A percentile compares a stretch with the other conserved stretches of the same genome.
Evolutionary conservation across 371 early-diverging fungal genomes (phyloP).

Genomic region (Mucor ambiguus): DNA sequence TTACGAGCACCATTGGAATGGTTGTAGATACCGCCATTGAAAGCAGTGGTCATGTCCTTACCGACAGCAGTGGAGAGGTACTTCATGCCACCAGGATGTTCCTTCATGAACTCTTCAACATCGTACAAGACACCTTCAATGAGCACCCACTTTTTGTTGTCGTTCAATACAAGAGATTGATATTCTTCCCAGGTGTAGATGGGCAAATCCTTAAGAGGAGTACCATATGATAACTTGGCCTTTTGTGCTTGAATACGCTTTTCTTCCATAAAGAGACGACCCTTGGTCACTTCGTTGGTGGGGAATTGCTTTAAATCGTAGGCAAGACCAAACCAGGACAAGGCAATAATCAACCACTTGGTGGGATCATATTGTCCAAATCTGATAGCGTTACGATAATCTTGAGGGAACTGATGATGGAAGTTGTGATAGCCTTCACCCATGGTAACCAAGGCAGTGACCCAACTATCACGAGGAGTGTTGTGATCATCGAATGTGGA

Average conservation of each 20-base stretch:
- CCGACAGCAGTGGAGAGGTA: constrained; percentile 78
- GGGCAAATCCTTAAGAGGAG: constrained; percentile 72
- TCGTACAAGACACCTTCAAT: constrained; percentile 92
- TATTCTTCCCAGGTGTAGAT: constrained; percentile 78
- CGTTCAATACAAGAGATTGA: constrained; percentile 57
- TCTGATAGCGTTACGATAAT: constrained; percentile 93
- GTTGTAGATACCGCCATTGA: constrained; percentile 91
- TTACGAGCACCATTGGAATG: constrained; percentile 85
- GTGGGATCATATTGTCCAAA: constrained; percentile 95
- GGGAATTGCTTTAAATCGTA: constrained; percentile 90
- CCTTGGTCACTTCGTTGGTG: constrained; percentile 88
- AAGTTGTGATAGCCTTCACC: constrained; percentile 92
- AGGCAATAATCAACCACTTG: constrained; percentile 85
- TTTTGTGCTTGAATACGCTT: constrained; percentile 72
- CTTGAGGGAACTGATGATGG: constrained; percentile 95
- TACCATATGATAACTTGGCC: constrained; percentile 74
- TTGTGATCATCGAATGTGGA: constrained; percentile 79
- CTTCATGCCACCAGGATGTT: constrained; percentile 91
- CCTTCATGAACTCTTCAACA: constrained; percentile 82
- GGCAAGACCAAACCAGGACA: constrained; percentile 76
- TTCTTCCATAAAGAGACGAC: constrained; percentile 80
- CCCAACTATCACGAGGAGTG: constrained; percentile 80
- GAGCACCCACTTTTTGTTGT: constrained; percentile 78
- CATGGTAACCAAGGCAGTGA: constrained; percentile 80
- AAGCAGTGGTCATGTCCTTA: constrained; percentile 83